A percentile compares a stretch with the other conserved stretches of the same genome.
Conservation (phyloP, 2,329 filamentous ascomycete genomes). For the Alternaria conjuncta region DNA sequence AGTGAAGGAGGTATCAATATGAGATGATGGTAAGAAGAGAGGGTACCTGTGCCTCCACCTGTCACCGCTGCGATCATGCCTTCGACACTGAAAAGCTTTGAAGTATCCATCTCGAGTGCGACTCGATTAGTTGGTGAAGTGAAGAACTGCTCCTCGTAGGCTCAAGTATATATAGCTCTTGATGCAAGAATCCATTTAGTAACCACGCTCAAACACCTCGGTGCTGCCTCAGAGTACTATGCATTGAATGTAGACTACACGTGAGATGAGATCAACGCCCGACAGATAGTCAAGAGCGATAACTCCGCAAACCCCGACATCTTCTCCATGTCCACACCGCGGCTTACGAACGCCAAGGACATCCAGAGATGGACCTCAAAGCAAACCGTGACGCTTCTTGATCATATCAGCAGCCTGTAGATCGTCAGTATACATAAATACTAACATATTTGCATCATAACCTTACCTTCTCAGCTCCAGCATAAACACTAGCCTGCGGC, state of each 20-base stretch:
- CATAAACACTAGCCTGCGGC: conserved; percentile 25
- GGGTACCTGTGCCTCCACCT: background rate
- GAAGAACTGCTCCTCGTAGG: too few species aligned
- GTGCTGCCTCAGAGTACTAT: background rate
- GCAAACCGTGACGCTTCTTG: background rate
- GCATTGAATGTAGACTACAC: background rate
- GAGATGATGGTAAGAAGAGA: background rate
- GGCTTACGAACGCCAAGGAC: background rate
- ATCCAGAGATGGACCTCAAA: background rate
- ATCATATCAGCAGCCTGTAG: background rate
- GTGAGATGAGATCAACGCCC: background rate
- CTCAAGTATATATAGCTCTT: background rate
- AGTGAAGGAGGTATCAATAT: background rate
- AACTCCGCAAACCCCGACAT: conserved; percentile 39
- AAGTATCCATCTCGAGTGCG: background rate
- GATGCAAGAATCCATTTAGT: background rate
- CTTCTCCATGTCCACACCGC: background rate
- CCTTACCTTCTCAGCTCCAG: conserved; percentile 26
- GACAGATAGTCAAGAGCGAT: background rate
- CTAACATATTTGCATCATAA: background rate
- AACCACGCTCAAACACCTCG: background rate
- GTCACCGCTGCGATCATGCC: background rate
- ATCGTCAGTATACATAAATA: background rate
- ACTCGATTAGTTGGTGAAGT: background rate
- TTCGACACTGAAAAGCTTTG: background rate